Conservation (phyloP, 2,329 filamentous ascomycete genomes). For the Pseudocercospora fijiensis region DNA sequence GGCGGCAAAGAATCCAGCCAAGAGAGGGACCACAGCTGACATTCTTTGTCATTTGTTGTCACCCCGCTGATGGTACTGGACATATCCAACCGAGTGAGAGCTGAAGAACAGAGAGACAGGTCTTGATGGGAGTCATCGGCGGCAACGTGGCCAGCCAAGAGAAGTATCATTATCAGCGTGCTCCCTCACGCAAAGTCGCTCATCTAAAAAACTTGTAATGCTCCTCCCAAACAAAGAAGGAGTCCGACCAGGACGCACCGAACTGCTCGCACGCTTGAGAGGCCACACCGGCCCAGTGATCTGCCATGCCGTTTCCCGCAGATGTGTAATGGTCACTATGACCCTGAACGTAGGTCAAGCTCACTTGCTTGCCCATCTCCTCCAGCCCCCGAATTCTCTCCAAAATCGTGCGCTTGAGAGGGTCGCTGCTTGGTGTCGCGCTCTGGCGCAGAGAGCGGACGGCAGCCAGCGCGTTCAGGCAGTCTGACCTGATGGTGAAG, state of each 20-base stretch:
- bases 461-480: neutral
- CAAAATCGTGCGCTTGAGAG: neutral
- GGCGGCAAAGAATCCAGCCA: neutral
- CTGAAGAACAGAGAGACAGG: neutral
- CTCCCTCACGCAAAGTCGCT: neutral
- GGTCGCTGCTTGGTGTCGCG: neutral
- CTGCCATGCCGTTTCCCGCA: neutral
- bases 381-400: neutral
- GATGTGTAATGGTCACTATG: neutral
- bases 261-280: neutral
- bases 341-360: neutral
- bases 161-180: neutral
- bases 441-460: neutral
- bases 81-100: neutral
- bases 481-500: constrained; percentile 3
- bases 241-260: neutral
- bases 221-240: neutral
- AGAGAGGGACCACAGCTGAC: neutral
- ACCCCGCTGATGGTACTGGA: neutral
- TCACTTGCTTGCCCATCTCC: neutral
- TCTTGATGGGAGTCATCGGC: neutral
- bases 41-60: neutral
- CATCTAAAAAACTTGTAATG: neutral
- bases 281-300: neutral
- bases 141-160: neutral